Base-by-base conservation (phyloP, 2,329 filamentous ascomycete species). In the Teratosphaeria viscida region DNA sequence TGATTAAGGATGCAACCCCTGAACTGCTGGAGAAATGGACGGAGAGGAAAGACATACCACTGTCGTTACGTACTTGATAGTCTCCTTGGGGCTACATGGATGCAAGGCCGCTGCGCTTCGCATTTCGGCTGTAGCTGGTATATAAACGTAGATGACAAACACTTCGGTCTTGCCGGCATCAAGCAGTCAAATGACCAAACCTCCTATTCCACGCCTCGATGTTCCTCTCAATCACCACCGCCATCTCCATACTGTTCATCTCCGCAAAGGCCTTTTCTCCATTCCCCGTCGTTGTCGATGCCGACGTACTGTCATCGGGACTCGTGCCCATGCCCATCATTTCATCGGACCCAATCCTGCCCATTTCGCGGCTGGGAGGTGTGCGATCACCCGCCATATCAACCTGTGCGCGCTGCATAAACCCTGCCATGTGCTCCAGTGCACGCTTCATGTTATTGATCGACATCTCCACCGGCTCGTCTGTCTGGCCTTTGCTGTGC, bases 351-450 rank as follows among this genome's bases (percentile, higher is more conserved):
- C 12, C n/a, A 11, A 16, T 35, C 12, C 35, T 34, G 4, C 47
- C n/a, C 23, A 27, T 3, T 14, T 55, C 58, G 19, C 54, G 74
- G 73, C 39, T 74, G 73, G 26, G 75, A 68, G 57, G 74, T 70
- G 6, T 75, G 79, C 62, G 76, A 74, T 73, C 87, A 34, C 83
- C 85, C 1, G 89, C 90, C 74, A 95, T 82, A 69, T 96, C 92
- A 6, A 95, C 81, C 72, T 96, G 91, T 60, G 90, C 92, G 65
- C 90, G 85, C 3, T 88, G 87, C 63, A 96, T 96, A 70, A 92
- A 96, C 66, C 94, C 90, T 61, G 95, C 81, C 70, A 96, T 95
- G 23, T 84, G 88, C 3, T 88, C 84, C 11, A 67, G 56, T 5
- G 92, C 90, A 10, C 90, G 86, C 64, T 89, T 85, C 75, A 67